These are phyloP conservation scores for Amauroascus verrucosus DNA, from an alignment of 2,329 filamentous ascomycete genomes.

Conservation along the genomic window DNA sequence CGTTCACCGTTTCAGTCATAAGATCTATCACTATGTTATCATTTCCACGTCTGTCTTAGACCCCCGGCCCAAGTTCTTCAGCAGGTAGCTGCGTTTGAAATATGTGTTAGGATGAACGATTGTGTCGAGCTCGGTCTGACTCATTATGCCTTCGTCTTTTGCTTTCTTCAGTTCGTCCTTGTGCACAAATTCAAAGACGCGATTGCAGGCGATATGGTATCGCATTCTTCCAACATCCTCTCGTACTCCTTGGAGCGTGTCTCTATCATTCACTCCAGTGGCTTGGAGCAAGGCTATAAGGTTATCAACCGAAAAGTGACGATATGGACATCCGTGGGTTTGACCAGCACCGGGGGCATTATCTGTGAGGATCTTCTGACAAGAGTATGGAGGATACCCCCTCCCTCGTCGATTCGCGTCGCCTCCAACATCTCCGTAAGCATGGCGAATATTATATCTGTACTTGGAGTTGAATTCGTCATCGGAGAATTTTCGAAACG, in stretches of 20 bases:
- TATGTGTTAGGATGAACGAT: constrained; percentile 97
- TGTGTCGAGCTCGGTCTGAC: constrained; percentile 70
- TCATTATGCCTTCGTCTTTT: constrained; percentile 63
- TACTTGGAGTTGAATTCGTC: constrained; percentile 97
- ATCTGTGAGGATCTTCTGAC: constrained; percentile 89
- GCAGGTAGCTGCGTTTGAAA: constrained; percentile 84
- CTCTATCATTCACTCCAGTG: constrained; percentile 68
- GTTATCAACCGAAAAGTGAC: constrained; percentile 85
- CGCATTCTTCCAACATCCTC: constrained; percentile 83
- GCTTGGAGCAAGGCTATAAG: constrained; percentile 63
- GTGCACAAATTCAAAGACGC: constrained; percentile 84
- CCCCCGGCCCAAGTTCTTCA: constrained; percentile 63
- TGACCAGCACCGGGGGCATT: constrained; percentile 78
- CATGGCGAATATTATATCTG: constrained; percentile 90
- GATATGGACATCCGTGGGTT: constrained; percentile 89
- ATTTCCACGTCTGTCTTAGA: constrained; percentile 48
- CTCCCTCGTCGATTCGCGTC: constrained; percentile 76
- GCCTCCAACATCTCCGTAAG: constrained; percentile 89
- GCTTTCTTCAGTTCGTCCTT: constrained; percentile 66
- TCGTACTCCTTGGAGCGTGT: constrained; percentile 67
- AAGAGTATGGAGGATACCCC: constrained; percentile 85
- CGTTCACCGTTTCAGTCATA: not conserved
- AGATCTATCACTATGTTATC: constrained; percentile 24
- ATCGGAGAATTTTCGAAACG: constrained; percentile 78
- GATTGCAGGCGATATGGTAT: constrained; percentile 91